phyloP scores from a whole-genome alignment of 352 stramenopile genomes.

The Phytopythium cucurbitacearum region DNA sequence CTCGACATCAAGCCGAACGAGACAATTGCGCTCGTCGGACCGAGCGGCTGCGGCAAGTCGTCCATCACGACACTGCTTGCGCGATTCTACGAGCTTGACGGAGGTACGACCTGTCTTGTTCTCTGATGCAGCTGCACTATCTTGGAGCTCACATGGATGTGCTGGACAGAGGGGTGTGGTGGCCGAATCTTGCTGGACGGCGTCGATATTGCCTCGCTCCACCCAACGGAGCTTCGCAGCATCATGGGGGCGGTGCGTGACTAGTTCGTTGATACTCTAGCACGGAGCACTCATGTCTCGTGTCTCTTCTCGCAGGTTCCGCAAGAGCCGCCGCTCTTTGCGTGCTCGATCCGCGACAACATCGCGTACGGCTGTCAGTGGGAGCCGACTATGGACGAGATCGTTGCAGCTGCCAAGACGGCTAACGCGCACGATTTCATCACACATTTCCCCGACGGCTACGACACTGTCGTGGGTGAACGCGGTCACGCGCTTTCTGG shows the following conservation, averaged over 20 bases:
- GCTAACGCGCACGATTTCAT: constrained; percentile 83
- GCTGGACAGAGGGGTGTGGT: constrained; percentile 19
- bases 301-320: constrained; percentile 19
- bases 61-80: constrained; percentile 68
- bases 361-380: constrained; percentile 66
- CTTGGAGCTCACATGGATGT: constrained; percentile 9
- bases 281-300: constrained; percentile 18
- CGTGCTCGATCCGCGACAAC: constrained; percentile 71
- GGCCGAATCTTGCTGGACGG: constrained; percentile 59
- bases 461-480: constrained; percentile 75
- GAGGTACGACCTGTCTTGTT: constrained; percentile 12
- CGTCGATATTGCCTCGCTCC: constrained; percentile 46
- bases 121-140: constrained; percentile 4
- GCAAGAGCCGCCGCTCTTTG: constrained; percentile 72
- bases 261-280: neutral
- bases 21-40: constrained; percentile 69
- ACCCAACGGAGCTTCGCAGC: constrained; percentile 43
- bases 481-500: constrained; percentile 67
- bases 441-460: constrained; percentile 64
- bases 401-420: constrained; percentile 56
- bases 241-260: constrained; percentile 54
- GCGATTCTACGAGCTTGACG: constrained; percentile 70
- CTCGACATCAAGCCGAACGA: constrained; percentile 61
- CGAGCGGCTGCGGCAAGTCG: constrained; percentile 69
- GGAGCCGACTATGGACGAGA: constrained; percentile 45